These are phyloP conservation scores for Eucalyptus decipiens DNA, from an alignment of 345 rosid genomes.

Conservation along the genomic window DNA sequence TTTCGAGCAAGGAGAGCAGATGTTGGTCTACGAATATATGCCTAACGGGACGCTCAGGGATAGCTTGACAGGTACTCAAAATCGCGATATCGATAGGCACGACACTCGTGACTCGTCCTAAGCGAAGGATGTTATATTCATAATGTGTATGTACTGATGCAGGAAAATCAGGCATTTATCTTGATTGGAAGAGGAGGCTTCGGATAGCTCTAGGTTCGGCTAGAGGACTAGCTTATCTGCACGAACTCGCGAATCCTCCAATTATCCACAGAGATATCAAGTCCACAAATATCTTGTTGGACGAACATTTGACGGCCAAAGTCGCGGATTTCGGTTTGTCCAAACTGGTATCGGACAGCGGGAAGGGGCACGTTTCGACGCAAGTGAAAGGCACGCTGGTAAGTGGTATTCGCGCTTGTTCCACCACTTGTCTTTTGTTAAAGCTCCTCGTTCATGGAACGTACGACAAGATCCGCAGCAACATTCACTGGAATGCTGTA, in stretches of 20 bases:
- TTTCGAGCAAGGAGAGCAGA: slow-evolving; percentile 91
- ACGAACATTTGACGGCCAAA: slow-evolving; percentile 77
- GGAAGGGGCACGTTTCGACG: slow-evolving; percentile 92
- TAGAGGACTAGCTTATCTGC: slow-evolving; percentile 83
- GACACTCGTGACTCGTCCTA: background rate
- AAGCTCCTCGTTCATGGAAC: background rate
- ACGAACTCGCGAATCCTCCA: slow-evolving; percentile 94
- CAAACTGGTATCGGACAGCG: slow-evolving; percentile 77
- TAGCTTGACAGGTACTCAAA: slow-evolving; percentile 54
- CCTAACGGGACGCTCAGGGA: slow-evolving; percentile 79
- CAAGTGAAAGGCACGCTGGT: slow-evolving; percentile 99
- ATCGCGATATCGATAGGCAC: background rate
- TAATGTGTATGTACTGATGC: background rate
- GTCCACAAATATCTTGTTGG: slow-evolving; percentile 80
- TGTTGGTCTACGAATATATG: slow-evolving; percentile 88
- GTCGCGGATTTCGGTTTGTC: slow-evolving; percentile 98
- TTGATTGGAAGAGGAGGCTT: slow-evolving; percentile 90
- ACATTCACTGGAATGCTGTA: background rate
- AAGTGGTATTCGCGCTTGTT: background rate
- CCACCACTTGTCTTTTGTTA: background rate
- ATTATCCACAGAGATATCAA: slow-evolving; percentile 95
- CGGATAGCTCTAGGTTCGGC: slow-evolving; percentile 86
- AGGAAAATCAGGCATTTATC: slow-evolving; percentile 54
- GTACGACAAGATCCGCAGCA: background rate
- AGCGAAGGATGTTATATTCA: background rate